Evolutionary conservation across 495 filamentous ascomycete genomes (phyloP).

Genomic region (Daldinia concentrica): DNA sequence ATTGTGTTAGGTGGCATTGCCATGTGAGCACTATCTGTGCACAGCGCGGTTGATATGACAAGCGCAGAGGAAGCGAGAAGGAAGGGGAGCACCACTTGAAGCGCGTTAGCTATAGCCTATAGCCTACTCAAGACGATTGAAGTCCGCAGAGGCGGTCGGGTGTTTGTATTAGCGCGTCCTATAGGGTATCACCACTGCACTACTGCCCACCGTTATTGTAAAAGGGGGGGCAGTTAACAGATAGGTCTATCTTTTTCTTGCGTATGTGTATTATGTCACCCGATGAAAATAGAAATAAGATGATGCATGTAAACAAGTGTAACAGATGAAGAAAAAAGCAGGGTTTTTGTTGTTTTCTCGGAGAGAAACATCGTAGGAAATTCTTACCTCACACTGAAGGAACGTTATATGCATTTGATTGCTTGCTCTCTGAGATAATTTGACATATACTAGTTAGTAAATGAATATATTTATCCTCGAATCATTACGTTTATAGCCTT

Average conservation of each 20-base stretch:
- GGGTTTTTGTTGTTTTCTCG: background rate
- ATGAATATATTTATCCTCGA: too few relatives aligned
- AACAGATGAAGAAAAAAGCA: background rate
- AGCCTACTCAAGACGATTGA: background rate
- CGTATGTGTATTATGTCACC: background rate
- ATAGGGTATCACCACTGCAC: background rate
- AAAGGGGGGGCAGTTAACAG: background rate
- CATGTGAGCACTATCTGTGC: background rate
- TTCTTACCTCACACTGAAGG: background rate
- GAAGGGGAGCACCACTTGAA: background rate
- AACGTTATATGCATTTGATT: background rate
- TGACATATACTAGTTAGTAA: background rate
- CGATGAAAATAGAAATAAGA: background rate
- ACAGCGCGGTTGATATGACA: slow-evolving; percentile 6
- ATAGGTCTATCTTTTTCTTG: background rate
- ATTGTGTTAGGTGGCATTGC: slow-evolving; percentile 4
- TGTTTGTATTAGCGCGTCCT: background rate
- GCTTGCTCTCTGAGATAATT: background rate
- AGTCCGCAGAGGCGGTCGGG: background rate
- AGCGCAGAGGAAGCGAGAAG: background rate
- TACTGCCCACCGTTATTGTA: background rate
- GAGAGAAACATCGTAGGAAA: background rate
- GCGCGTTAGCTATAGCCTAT: background rate
- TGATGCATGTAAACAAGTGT: background rate
- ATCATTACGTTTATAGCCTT: too few relatives aligned